Base-by-base conservation (phyloP, 345 rosid species). In the Garcia nutans region DNA sequence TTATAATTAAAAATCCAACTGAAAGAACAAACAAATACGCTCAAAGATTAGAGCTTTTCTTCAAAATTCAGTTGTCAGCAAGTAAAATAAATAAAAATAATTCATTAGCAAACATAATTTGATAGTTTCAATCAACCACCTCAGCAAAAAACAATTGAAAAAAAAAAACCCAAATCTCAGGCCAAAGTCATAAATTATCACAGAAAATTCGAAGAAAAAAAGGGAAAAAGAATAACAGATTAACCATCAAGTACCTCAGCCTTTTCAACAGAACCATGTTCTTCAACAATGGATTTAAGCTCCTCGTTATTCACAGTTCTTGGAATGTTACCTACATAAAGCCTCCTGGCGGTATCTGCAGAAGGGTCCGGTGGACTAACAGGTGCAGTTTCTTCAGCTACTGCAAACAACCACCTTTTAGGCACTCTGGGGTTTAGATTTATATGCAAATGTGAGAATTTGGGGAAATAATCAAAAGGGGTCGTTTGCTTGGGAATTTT, bases 281-380 rank as follows among this genome's bases (percentile, higher is more conserved):
- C 93, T 73, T 85, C 88, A 52, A 94, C 91, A 75, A 92, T 84
- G 75, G 80, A 81, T 6, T 74, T 65, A 68, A 95, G 97, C 79
- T 91, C 88, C 3, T 86, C 92, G 70, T 82, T 86, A 56, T 77
- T 57, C 3, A 89, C 61, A 0, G 78, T 90, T 79, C 97, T 88
- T 33, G 99, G 97, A 79, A 95, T 91, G 86, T 93, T 95, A 0
- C 97, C 93, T 45, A 91, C 41, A 74, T 89, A 93, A 41, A 93
- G 85, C 80, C 90, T 87, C 77, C 94, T 82, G 20, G 88, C 78
- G 5, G 88, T 85, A 81, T 79, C 91, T 0, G 89, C 79, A 42
- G 86, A 84, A 19, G 91, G 79, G 78, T 83, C 88, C 7, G 15
- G n/a, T 37, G 78, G 44, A 13, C 69, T 74, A 60, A 54, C 79